A percentile compares a stretch with the other conserved stretches of the same genome.
These are phyloP conservation scores for Candida sanyaensis DNA, from an alignment of 1,139 yeast genomes.

Conservation along the genomic window DNA sequence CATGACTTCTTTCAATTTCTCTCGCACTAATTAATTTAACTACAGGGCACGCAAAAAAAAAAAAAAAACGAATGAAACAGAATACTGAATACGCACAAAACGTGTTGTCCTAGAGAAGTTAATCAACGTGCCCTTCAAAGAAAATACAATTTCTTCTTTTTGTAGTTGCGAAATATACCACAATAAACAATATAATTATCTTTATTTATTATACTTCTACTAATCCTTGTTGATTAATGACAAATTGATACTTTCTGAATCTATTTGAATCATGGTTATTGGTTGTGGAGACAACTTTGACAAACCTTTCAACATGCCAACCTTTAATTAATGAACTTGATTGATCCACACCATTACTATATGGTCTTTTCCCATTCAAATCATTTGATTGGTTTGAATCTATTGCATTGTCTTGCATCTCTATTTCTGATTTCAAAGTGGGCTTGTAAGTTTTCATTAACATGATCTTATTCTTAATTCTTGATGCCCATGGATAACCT, in stretches of 20 bases:
- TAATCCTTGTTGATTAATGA: constrained; percentile 18
- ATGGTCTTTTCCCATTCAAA: constrained; percentile 2
- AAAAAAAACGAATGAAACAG: no score
- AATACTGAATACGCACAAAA: no score
- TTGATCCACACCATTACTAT: not conserved
- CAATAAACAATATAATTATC: not conserved
- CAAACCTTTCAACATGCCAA: constrained; percentile 33
- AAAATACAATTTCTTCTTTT: no score
- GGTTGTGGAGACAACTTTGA: constrained; percentile 25
- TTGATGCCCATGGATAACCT: constrained; percentile 44
- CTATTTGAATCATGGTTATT: constrained; percentile 12
- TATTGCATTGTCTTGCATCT: not conserved
- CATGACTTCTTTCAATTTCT: no score
- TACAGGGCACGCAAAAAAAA: no score
- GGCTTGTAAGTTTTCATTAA: constrained; percentile 39
- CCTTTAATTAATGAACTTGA: constrained; percentile 16
- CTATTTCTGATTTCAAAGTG: constrained; percentile 7
- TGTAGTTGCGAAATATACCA: no score
- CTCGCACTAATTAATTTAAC: no score
- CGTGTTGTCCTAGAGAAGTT: no score
- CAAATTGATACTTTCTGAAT: constrained; percentile 17
- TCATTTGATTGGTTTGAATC: no score
- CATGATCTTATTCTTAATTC: constrained; percentile 32
- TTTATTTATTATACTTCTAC: constrained; percentile 6
- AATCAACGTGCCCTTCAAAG: no score